Base-by-base conservation (phyloP, 768 basidiomycete species). In the Grammothele lineata region DNA sequence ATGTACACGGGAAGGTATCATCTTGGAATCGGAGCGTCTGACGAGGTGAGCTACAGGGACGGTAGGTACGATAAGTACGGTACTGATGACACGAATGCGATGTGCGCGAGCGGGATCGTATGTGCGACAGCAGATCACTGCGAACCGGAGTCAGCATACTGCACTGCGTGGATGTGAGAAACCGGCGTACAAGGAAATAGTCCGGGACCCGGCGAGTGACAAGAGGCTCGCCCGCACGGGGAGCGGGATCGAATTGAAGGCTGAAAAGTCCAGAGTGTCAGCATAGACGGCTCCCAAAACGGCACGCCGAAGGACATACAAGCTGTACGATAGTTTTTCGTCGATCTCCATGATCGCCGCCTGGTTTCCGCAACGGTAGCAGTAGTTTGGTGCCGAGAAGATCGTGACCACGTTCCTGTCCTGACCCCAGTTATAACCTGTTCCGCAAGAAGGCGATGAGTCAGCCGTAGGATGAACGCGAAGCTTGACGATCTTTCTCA, bases 341-440 rank as follows among this genome's bases (percentile, higher is more conserved):
- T 99, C 96, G 68, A 99, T 96, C 69, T 99, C 96, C 85, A 99
- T 95, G 67, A 99, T 99, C 40, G 96, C 96, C 45, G 96, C 96
- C 63, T 98, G 96, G 67, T 99, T 99, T 44, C 96, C 96, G 66
- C 96, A 99, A 66, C 96, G 79, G 75, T 99, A 99, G 71, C 95
- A 99, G 70, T 97, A 99, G 72, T 99, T 99, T 35, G 96, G 96
- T 57, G 96, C 96, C 55, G 94, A 97, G 76, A 97, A 99, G 64
- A 99, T 97, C 35, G 95, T 99, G 56, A 99, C 95, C 19, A 99
- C 95, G 66, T 97, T 98, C 68, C 92, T 82, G 71, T 98, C 95
- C 71, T 98, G 95, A 50, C 93, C 92, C 95, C 95, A 98, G 65
- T 92, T 96, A 67, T 90, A 89, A 37, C 87, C 87, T 88, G 48